Evolutionary conservation across 1,284 basidiomycete species (phyloP).

Genomic region (Crucibulum parvulum): DNA sequence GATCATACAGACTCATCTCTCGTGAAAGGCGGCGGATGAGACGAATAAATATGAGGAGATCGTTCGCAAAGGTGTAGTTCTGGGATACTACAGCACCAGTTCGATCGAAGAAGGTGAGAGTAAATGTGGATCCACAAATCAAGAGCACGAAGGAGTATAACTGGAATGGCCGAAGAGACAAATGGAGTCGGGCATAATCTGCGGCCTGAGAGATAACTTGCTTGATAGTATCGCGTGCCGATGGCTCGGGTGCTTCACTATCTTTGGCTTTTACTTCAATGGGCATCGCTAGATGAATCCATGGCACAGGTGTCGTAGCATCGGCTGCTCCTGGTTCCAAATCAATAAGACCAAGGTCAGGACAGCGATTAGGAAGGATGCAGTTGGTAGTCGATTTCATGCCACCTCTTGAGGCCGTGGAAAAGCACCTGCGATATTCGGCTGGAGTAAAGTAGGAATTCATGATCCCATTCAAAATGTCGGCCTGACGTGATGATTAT

Average conservation of each 20-base stretch:
- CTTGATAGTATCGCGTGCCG: neutral
- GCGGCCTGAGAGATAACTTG: neutral
- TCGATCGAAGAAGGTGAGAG: neutral
- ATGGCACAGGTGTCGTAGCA: neutral
- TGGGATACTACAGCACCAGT: neutral
- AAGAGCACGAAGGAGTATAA: neutral
- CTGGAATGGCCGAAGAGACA: neutral
- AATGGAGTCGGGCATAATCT: neutral
- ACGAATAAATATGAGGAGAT: neutral
- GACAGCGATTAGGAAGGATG: neutral
- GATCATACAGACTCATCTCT: neutral
- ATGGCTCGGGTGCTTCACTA: neutral
- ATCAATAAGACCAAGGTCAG: neutral
- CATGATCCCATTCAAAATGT: too few species aligned
- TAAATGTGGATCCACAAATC: neutral
- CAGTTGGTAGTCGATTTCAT: neutral
- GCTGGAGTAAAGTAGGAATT: too few species aligned
- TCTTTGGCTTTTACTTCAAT: neutral
- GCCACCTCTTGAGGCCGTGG: too few species aligned
- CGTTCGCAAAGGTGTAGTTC: neutral
- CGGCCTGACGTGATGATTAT: too few species aligned
- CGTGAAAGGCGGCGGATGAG: neutral
- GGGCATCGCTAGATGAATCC: neutral
- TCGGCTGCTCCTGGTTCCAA: neutral
- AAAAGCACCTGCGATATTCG: too few species aligned